These are phyloP conservation scores for Annulohypoxylon nitens DNA, from an alignment of 495 filamentous ascomycete genomes.

Conservation along the genomic window DNA sequence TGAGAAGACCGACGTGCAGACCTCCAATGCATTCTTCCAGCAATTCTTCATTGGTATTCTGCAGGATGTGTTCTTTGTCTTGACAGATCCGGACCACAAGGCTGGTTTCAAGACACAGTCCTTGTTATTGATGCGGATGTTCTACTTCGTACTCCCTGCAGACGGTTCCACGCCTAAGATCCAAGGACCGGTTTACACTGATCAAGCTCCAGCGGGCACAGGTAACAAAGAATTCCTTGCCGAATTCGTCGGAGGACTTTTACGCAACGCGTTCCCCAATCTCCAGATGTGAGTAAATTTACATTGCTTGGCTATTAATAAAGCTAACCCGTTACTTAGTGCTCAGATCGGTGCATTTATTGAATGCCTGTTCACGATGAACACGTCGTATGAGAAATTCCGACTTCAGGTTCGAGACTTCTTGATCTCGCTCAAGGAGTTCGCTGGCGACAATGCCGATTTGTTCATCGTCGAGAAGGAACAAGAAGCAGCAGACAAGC, in stretches of 20 bases:
- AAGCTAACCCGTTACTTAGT: constrained; percentile 65
- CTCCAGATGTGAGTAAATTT: constrained; percentile 84
- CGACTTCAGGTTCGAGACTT: constrained; percentile 96
- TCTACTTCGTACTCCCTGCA: constrained; percentile 83
- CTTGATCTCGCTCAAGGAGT: constrained; percentile 96
- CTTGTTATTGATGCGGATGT: constrained; percentile 92
- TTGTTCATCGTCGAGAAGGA: constrained; percentile 96
- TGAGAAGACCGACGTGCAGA: constrained; percentile 83
- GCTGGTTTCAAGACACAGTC: constrained; percentile 98
- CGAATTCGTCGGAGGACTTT: constrained; percentile 84
- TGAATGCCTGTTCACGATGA: constrained; percentile 83
- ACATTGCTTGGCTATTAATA: neutral
- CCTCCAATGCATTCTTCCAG: constrained; percentile 94
- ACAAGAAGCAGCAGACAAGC: constrained; percentile 80
- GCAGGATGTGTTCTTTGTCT: constrained; percentile 98
- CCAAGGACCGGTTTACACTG: constrained; percentile 87
- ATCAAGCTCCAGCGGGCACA: constrained; percentile 84
- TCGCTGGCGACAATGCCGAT: constrained; percentile 91
- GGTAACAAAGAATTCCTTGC: constrained; percentile 89
- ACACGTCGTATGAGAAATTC: constrained; percentile 86
- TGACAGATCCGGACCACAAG: constrained; percentile 98
- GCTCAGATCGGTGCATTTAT: constrained; percentile 91
- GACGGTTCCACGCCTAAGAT: constrained; percentile 80
- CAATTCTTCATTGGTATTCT: constrained; percentile 95
- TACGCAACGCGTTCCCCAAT: constrained; percentile 93